Evolutionary conservation across 2,329 filamentous ascomycete species (phyloP).

Genomic region (Raffaelea albimanens): DNA sequence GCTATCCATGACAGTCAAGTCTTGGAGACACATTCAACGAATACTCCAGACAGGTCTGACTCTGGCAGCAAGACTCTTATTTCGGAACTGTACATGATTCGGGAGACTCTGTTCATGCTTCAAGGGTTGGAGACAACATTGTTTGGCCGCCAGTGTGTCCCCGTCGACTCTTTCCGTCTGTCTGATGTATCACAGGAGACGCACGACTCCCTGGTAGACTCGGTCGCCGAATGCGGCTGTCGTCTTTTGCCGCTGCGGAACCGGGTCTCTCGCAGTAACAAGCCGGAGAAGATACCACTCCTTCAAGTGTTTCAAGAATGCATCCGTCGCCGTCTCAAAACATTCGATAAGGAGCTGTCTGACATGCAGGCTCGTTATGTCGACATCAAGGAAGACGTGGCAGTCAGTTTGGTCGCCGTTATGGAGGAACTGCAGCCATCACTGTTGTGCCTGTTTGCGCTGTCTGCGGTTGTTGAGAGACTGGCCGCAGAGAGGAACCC

Average conservation of each 20-base stretch:
- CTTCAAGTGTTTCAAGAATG: slow-evolving; percentile 64
- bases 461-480: slow-evolving; percentile 53
- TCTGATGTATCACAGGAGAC: slow-evolving; percentile 39
- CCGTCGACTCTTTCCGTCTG: slow-evolving; percentile 34
- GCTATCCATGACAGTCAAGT: slow-evolving; percentile 32
- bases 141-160: slow-evolving; percentile 40
- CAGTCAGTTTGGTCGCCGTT: slow-evolving; percentile 59
- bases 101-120: slow-evolving; percentile 80
- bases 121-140: slow-evolving; percentile 66
- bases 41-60: neutral
- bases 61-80: slow-evolving; percentile 27
- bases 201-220: slow-evolving; percentile 35
- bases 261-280: slow-evolving; percentile 32
- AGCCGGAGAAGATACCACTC: slow-evolving; percentile 33
- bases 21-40: slow-evolving; percentile 37
- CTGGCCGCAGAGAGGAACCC: slow-evolving; percentile 38
- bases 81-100: slow-evolving; percentile 62
- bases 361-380: slow-evolving; percentile 52
- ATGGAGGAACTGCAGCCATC: slow-evolving; percentile 45
- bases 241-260: slow-evolving; percentile 34
- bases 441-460: slow-evolving; percentile 45
- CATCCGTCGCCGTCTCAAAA: slow-evolving; percentile 43
- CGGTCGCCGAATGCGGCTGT: slow-evolving; percentile 37
- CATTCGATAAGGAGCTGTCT: slow-evolving; percentile 51
- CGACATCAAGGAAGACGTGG: slow-evolving; percentile 37